Evolutionary conservation across 768 basidiomycete genomes (phyloP).

Genomic region (Suillus hirtellus): DNA sequence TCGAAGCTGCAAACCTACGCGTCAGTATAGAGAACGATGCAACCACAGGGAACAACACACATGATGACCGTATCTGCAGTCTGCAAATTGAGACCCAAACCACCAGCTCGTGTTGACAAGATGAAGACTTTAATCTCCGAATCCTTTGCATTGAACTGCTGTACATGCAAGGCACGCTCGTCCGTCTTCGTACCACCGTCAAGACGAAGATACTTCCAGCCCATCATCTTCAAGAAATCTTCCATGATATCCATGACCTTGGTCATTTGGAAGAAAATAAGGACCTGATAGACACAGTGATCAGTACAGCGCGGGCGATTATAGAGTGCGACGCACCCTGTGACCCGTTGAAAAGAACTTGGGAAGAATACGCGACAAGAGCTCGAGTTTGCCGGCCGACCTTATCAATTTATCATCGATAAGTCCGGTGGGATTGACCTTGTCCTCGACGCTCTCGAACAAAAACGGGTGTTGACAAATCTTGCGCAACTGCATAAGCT

Average conservation of each 20-base stretch:
- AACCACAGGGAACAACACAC: slow-evolving; percentile 43
- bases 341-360: slow-evolving; percentile 94
- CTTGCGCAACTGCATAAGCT: slow-evolving; percentile 96
- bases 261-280: slow-evolving; percentile 99
- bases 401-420: slow-evolving; percentile 87
- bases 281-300: slow-evolving; percentile 52
- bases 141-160: slow-evolving; percentile 84
- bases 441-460: slow-evolving; percentile 93
- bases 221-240: slow-evolving; percentile 88
- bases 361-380: slow-evolving; percentile 87
- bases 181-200: slow-evolving; percentile 97
- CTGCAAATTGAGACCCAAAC: slow-evolving; percentile 92
- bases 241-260: slow-evolving; percentile 99
- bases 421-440: slow-evolving; percentile 78
- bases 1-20: slow-evolving; percentile 55
- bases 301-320: not conserved
- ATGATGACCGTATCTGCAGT: slow-evolving; percentile 97
- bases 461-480: slow-evolving; percentile 98
- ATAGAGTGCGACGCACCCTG: slow-evolving; percentile 51
- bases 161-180: slow-evolving; percentile 85
- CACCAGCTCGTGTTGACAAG: slow-evolving; percentile 90
- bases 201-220: slow-evolving; percentile 86
- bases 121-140: slow-evolving; percentile 93
- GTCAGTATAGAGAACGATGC: slow-evolving; percentile 15
- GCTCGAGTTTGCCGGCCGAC: slow-evolving; percentile 90